A percentile compares a stretch with the other conserved stretches of the same genome.
Evolutionary conservation across 2,329 filamentous ascomycete genomes (phyloP).

Genomic region (Pseudogymnoascus sp.): DNA sequence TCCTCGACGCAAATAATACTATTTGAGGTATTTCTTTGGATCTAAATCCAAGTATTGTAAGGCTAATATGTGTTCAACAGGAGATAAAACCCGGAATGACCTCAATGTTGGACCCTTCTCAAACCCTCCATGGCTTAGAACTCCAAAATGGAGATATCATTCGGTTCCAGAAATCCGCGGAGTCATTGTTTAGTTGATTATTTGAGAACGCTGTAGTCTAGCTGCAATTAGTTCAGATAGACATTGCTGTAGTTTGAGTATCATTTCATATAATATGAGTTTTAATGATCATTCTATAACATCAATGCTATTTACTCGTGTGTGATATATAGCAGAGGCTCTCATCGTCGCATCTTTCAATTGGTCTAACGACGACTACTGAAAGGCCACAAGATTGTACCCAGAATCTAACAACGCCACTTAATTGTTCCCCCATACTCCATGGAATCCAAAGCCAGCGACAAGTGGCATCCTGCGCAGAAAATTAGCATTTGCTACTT

Average conservation of each 20-base stretch:
- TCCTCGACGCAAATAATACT: constrained; percentile 57
- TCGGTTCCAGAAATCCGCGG: constrained; percentile 68
- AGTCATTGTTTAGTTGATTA: neutral
- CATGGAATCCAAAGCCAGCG: neutral
- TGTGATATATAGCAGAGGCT: neutral
- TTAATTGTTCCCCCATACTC: neutral
- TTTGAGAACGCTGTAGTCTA: no score
- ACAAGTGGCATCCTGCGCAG: neutral
- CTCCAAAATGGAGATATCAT: constrained; percentile 96
- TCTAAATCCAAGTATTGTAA: neutral
- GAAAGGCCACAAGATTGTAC: neutral
- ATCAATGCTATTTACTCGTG: neutral
- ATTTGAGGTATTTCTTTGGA: constrained; percentile 57
- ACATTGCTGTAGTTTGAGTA: neutral
- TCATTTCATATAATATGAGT: neutral
- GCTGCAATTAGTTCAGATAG: no score
- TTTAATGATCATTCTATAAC: neutral
- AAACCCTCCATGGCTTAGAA: constrained; percentile 81
- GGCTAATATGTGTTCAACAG: constrained; percentile 30
- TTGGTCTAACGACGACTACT: neutral
- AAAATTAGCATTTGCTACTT: neutral
- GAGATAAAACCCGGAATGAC: constrained; percentile 99
- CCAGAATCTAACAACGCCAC: neutral
- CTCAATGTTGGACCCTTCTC: constrained; percentile 84
- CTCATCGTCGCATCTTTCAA: neutral